These are phyloP conservation scores for Termitomyces sp. DNA, from an alignment of 768 basidiomycete species.

Conservation along the genomic window DNA sequence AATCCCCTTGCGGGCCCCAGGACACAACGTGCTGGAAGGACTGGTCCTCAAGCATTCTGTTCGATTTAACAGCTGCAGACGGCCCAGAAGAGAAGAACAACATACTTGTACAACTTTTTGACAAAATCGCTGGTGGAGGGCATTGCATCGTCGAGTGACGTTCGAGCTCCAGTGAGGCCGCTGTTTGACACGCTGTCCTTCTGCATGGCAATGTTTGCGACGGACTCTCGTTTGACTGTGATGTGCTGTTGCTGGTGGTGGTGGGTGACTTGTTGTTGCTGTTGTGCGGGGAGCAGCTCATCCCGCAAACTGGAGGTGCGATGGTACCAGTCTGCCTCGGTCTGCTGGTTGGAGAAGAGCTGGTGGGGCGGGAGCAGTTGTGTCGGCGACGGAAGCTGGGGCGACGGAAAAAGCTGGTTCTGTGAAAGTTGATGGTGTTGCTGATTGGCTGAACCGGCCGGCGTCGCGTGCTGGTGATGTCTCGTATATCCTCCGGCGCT, in stretches of 20 bases:
- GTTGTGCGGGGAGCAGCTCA: slow-evolving; percentile 21
- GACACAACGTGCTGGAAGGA: slow-evolving; percentile 67
- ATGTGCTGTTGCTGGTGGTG: slow-evolving; percentile 15
- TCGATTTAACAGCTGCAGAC: not conserved
- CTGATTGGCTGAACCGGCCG: not conserved
- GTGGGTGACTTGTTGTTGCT: not conserved
- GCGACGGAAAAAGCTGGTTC: not conserved
- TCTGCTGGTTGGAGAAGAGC: not conserved
- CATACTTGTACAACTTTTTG: slow-evolving; percentile 89
- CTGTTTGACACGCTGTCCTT: not conserved
- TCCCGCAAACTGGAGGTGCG: slow-evolving; percentile 34
- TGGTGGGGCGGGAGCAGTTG: not conserved
- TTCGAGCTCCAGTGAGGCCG: not conserved
- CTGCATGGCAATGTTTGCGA: slow-evolving; percentile 1
- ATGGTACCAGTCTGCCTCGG: not conserved
- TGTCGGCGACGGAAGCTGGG: not conserved
- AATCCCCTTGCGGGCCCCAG: slow-evolving; percentile 82
- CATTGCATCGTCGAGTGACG: slow-evolving; percentile 60
- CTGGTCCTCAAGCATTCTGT: slow-evolving; percentile 85
- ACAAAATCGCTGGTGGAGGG: slow-evolving; percentile 91
- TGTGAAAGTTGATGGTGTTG: not conserved
- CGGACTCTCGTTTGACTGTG: slow-evolving; percentile 20
- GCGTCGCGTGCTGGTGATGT: not conserved
- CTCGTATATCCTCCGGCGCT: not conserved
- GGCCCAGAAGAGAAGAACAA: slow-evolving; percentile 1